Percentiles rank a stretch among this genome's conserved stretches.
Conservation (phyloP, 148 eudicot genomes). For the Camellia granthamiana region DNA sequence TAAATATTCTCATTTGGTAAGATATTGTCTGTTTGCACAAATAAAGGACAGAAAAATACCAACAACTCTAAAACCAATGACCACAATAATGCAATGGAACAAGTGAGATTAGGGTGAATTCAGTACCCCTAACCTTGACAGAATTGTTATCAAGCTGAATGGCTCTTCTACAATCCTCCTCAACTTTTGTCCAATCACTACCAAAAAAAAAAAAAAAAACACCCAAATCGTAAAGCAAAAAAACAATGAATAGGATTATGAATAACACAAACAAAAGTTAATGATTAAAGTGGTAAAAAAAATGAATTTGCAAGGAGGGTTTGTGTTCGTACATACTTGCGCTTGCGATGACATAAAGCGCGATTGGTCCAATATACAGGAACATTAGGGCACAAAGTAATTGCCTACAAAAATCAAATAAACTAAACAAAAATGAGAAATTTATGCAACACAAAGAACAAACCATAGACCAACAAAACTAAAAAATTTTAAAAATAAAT, state of each 20-base stretch:
- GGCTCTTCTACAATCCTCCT: constrained; percentile 81
- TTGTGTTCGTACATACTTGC: constrained; percentile 46
- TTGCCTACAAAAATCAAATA: constrained; percentile 41
- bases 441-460: constrained; percentile 11
- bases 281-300: background rate
- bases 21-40: background rate
- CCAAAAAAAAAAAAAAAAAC: constrained; percentile 14
- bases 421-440: constrained; percentile 22
- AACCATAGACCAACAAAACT: background rate
- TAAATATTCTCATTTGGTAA: no score
- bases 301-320: background rate
- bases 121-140: constrained; percentile 56
- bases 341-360: constrained; percentile 71
- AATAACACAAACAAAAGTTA: background rate
- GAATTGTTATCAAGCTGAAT: constrained; percentile 70
- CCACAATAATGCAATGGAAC: background rate
- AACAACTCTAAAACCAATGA: background rate
- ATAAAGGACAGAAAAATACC: background rate
- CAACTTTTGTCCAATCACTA: constrained; percentile 80
- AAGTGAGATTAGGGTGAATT: background rate
- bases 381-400: constrained; percentile 33
- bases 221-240: background rate
- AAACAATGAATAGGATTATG: background rate
- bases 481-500: background rate
- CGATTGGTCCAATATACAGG: constrained; percentile 54